These are phyloP conservation scores for Serendipita sp. DNA, from an alignment of 768 basidiomycete genomes.

Conservation along the genomic window DNA sequence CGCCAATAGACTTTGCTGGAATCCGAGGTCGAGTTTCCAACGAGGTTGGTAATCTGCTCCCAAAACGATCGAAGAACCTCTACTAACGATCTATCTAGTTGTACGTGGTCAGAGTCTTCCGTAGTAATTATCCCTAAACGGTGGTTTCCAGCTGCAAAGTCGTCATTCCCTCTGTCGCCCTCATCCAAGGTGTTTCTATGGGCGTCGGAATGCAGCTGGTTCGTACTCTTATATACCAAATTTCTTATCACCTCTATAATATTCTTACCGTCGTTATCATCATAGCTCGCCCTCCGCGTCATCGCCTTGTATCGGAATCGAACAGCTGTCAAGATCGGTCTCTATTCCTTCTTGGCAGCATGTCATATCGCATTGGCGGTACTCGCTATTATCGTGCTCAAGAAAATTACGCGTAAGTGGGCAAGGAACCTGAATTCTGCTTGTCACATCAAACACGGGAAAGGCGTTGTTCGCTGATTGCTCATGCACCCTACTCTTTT, in stretches of 20 bases:
- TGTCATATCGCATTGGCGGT: not conserved
- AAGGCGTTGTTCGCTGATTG: too few relatives aligned
- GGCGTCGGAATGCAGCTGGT: slow-evolving; percentile 1
- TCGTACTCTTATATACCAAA: too few relatives aligned
- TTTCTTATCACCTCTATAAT: not conserved
- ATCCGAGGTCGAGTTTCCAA: not conserved
- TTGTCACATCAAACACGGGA: not conserved
- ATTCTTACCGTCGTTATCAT: not conserved
- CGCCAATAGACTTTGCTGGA: not conserved
- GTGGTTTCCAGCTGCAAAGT: not conserved
- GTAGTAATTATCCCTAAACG: not conserved
- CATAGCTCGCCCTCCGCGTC: not conserved
- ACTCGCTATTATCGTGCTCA: not conserved
- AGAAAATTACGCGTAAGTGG: not conserved
- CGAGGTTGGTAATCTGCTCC: not conserved
- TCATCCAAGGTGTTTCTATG: not conserved
- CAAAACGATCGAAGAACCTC: not conserved
- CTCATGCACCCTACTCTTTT: too few relatives aligned
- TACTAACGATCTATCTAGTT: not conserved
- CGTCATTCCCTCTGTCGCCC: not conserved
- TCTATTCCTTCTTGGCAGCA: not conserved
- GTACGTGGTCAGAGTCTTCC: not conserved
- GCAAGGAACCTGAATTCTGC: not conserved
- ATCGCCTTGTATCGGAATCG: not conserved
- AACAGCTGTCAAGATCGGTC: not conserved